Base-by-base conservation (phyloP, 2,329 filamentous ascomycete species). In the Nemania bipapillata region DNA sequence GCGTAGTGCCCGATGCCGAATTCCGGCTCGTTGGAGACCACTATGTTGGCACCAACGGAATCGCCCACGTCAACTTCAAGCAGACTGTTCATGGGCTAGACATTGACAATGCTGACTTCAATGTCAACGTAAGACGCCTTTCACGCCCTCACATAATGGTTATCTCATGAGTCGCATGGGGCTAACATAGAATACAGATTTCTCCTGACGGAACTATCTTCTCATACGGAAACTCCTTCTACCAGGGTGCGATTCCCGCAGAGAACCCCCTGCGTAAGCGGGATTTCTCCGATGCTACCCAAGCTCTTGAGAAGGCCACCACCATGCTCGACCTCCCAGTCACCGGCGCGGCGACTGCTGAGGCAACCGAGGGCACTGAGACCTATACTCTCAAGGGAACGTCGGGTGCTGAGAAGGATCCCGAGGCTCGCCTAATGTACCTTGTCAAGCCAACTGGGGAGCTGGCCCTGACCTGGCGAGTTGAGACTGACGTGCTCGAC, bases 51-150 rank as follows among this genome's bases (percentile, higher is more conserved):
- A 77, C 73, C 53, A 87, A 87, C 62, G 86, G 86, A 8, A 80
- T 89, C 67, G 81, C 81, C 0, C 87, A 89, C 72, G 85, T 88
- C 70, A 83, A 87, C 76, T 87, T 89, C 74, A 86, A 86, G 77
- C 87, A 89, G 78, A 89, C 86, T 0, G 79, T 81, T 6, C 85
- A 88, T 62, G 87, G 84, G 1, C 75, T 89, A 26, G 87, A 89
- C 68, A 84, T 90, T 67, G 87, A 89, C 72, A 89, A 89, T 72
- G 86, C 84, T 0, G 85, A 87, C 74, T 87, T 88, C 73, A 88
- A 88, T 59, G 85, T 89, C 55, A 89, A 89, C 70, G 85, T 88
- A 72, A 79, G 85, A 80, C n/a, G 6, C 50, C 45, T 35, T 12
- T 3, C 24, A 37, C 22, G 7, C 17, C 17, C 35, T 28, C 20